These are phyloP conservation scores for Suillus luteus DNA, from an alignment of 768 basidiomycete genomes.

Conservation along the genomic window DNA sequence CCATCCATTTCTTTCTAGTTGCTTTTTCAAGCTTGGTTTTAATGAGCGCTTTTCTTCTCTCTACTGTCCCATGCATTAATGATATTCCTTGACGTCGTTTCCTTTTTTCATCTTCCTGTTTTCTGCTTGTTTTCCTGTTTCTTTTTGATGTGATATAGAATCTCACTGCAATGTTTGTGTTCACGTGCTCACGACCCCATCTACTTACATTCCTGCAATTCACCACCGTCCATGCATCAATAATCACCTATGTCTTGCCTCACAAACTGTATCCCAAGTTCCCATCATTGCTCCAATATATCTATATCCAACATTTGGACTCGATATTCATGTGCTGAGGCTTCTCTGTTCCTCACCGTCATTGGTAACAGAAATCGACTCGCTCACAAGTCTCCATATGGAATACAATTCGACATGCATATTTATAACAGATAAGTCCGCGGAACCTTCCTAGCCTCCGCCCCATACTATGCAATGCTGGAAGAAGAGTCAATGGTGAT, in stretches of 20 bases:
- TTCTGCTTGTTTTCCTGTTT: background rate
- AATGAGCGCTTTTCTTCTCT: background rate
- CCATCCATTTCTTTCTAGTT: background rate
- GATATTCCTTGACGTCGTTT: background rate
- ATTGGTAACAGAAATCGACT: background rate
- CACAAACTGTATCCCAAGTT: constrained; percentile 3
- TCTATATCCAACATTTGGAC: background rate
- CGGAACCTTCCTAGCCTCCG: no score
- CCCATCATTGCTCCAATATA: background rate
- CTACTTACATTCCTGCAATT: background rate
- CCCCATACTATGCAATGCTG: no score
- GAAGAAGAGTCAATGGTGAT: no score
- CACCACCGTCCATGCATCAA: background rate
- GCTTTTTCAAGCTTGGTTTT: background rate
- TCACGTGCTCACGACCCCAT: constrained; percentile 1
- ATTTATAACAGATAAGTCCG: background rate
- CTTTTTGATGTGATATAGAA: background rate
- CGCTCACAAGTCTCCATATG: background rate
- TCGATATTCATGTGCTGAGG: background rate
- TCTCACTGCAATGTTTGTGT: background rate
- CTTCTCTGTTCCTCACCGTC: background rate
- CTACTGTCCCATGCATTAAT: background rate
- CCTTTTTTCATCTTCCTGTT: background rate
- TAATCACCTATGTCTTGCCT: constrained; percentile 6
- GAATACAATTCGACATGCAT: background rate